These are phyloP conservation scores for Tolypocladium endophyticum DNA, from an alignment of 2,329 filamentous ascomycete genomes.

Conservation along the genomic window DNA sequence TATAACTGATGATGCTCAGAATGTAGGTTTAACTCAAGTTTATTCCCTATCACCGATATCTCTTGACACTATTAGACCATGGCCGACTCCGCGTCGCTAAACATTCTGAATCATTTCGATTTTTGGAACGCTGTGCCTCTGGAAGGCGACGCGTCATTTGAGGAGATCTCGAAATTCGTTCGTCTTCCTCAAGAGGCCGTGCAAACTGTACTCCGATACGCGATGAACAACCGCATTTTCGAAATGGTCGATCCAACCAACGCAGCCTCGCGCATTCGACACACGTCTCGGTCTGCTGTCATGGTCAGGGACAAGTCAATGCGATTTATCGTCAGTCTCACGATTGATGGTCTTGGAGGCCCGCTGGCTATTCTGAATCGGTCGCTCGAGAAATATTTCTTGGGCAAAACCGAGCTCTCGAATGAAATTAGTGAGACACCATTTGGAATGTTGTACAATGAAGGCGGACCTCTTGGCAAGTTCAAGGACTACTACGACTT, in stretches of 20 bases:
- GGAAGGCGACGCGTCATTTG: slow-evolving; percentile 7
- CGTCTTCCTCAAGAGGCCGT: slow-evolving; percentile 25
- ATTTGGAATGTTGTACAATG: slow-evolving; percentile 17
- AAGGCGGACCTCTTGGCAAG: slow-evolving; percentile 3
- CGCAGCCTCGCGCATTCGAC: slow-evolving; percentile 11
- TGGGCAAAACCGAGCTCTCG: slow-evolving; percentile 15
- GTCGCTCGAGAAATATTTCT: slow-evolving; percentile 18
- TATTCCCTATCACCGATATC: background rate
- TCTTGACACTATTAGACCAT: background rate
- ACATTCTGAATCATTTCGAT: slow-evolving; percentile 12
- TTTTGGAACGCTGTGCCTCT: slow-evolving; percentile 13
- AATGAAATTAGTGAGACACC: slow-evolving; percentile 20
- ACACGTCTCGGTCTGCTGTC: slow-evolving; percentile 24
- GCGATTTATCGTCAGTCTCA: slow-evolving; percentile 19
- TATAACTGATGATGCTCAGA: background rate
- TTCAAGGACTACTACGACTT: slow-evolving; percentile 7
- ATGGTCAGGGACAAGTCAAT: slow-evolving; percentile 16
- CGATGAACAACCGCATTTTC: slow-evolving; percentile 25
- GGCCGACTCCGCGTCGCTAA: background rate
- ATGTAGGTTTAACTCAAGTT: background rate
- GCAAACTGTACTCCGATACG: slow-evolving; percentile 25
- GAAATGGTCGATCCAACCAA: background rate
- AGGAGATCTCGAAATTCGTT: slow-evolving; percentile 16
- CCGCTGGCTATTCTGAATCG: slow-evolving; percentile 14
- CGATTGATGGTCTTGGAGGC: slow-evolving; percentile 20